Conservation (phyloP, 1,284 basidiomycete genomes). For the Ceraceosorus bombacis region DNA sequence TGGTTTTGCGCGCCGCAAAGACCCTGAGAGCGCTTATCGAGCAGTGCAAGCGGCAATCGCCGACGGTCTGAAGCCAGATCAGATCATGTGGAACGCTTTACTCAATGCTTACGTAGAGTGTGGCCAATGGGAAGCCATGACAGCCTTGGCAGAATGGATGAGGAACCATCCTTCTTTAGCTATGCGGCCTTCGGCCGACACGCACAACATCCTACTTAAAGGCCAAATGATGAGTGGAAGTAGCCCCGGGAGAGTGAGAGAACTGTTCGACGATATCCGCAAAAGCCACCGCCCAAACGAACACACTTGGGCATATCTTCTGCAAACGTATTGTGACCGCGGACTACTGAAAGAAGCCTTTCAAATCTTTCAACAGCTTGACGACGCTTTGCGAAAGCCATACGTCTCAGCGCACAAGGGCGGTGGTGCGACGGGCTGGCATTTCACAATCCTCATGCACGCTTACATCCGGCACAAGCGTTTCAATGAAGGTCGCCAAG, state of each 20-base stretch:
- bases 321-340: conserved; percentile 76
- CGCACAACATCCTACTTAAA: conserved; percentile 64
- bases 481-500: conserved; percentile 57
- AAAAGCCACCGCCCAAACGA: conserved; percentile 57
- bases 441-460: conserved; percentile 76
- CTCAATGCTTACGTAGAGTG: conserved; percentile 78
- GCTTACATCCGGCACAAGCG: conserved; percentile 64
- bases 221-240: conserved; percentile 74
- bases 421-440: conserved; percentile 52
- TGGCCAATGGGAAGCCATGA: conserved; percentile 68
- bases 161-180: conserved; percentile 43
- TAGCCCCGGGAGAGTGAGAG: conserved; percentile 63
- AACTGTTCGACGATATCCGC: conserved; percentile 61
- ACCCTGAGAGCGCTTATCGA: conserved; percentile 62
- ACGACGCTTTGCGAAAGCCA: conserved; percentile 15
- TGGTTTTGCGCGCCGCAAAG: conserved; percentile 61
- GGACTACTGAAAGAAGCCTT: conserved; percentile 62
- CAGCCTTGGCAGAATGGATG: conserved; percentile 66
- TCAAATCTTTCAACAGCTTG: conserved; percentile 56
- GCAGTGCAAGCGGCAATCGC: conserved; percentile 59
- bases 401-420: conserved; percentile 11
- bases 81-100: conserved; percentile 55
- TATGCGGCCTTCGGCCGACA: conserved; percentile 25
- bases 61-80: conserved; percentile 16
- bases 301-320: conserved; percentile 66